phyloP scores from a whole-genome alignment of 768 basidiomycete genomes.

The Filobasidium wieringae region DNA sequence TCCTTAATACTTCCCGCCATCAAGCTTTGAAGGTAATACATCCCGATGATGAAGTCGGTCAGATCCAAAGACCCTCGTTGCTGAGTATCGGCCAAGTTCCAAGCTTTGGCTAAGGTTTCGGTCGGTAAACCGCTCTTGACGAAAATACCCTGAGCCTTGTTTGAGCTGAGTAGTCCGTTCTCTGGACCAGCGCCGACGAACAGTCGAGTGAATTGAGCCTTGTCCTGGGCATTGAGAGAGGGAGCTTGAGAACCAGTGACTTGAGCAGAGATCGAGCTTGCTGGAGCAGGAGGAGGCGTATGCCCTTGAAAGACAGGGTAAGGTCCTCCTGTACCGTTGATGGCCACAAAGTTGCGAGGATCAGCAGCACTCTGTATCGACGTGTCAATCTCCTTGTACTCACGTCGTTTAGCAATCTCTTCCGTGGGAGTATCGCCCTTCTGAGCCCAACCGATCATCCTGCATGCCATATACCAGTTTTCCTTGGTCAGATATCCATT shows the following conservation, averaged over 20 bases:
- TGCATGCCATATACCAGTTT: conserved; percentile 73
- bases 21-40: conserved; percentile 87
- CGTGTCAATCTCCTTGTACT: conserved; percentile 36
- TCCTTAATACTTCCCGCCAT: conserved; percentile 67
- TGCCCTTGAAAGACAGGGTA: conserved; percentile 64
- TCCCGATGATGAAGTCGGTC: conserved; percentile 85
- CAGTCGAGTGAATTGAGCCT: conserved; percentile 65
- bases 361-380: not conserved
- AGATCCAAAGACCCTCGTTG: conserved; percentile 76
- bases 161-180: conserved; percentile 67
- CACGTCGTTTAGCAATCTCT: conserved; percentile 60
- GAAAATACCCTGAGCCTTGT: conserved; percentile 81
- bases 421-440: conserved; percentile 59
- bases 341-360: too few species aligned
- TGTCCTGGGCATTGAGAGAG: conserved; percentile 64
- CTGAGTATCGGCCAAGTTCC: conserved; percentile 93
- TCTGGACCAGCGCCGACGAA: conserved; percentile 61
- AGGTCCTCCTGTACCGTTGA: conserved; percentile 74
- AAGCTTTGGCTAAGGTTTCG: conserved; percentile 83
- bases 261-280: not conserved
- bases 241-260: conserved; percentile 42
- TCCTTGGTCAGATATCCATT: conserved; percentile 82
- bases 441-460: conserved; percentile 88
- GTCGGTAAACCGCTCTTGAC: conserved; percentile 77
- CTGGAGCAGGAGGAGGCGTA: conserved; percentile 43